Evolutionary conservation across 768 basidiomycete genomes (phyloP), one percentile per base, ranked within the genome.

Genomic region (Russula earlei): DNA sequence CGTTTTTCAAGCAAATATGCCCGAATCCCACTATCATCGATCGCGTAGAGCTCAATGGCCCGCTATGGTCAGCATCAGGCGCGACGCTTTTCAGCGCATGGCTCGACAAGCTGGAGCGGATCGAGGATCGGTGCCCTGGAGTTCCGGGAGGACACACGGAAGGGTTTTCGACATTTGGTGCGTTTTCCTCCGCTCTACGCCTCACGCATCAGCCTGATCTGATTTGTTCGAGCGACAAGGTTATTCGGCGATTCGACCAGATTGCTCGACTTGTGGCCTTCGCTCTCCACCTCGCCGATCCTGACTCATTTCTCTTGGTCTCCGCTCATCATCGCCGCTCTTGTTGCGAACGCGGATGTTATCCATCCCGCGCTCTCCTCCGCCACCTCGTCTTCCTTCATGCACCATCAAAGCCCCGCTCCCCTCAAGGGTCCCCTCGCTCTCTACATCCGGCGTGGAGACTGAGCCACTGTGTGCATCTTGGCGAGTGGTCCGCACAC

Each of bases 391-490:
- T 42, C 55, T 0, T 49, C 33, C 20, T 56, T 45, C 12, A 29
- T 38, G 29, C 40, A 44, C 14, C 45, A 49, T 10, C 40, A 52
- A 19, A 55, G 58, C 38, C 55, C 64, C 15, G 24, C 67, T 22
- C 62, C 65, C 6, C 66, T 76, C 27, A 52, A 67, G 8, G 74
- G 77, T 20, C 65, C 78, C 0, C 67, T 80, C 17, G 76, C 68
- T 15, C 62, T 80, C 11, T 79, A 80, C 60, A 67, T 80, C 41
- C 76, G 78, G 6, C 70, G 77, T 27, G 78, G 78, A 5, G 78
- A 79, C 65, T 22, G 52, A 58, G 0, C n/a, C 78, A 80, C 65
- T 81, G 79, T 64, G 49, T 54, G 10, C 57, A 62, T 49, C 69
- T 80, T 36, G 70, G 70, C 3, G 61, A 60, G 31, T 63, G 63